phyloP scores from a whole-genome alignment of 352 stramenopile genomes.

The Phytophthora sp. region DNA sequence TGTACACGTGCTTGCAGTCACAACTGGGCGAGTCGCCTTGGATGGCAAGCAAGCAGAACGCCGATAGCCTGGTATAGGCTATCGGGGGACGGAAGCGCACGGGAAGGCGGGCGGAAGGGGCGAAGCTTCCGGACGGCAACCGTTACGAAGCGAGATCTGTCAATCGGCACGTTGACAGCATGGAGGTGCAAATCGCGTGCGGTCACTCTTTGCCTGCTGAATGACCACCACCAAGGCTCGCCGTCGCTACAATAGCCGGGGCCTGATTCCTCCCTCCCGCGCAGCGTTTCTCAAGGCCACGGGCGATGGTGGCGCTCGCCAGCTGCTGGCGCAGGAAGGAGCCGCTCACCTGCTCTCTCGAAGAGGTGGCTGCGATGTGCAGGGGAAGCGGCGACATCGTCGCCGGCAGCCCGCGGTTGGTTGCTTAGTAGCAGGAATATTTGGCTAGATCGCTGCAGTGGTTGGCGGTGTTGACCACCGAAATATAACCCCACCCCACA shows the following conservation, averaged over 20 bases:
- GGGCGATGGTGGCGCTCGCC: no score
- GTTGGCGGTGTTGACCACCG: no score
- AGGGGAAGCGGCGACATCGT: no score
- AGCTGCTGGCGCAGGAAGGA: conserved; percentile 17
- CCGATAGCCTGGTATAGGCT: conserved; percentile 1
- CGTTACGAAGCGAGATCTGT: conserved; percentile 9
- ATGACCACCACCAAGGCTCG: no score
- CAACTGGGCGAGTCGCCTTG: no score
- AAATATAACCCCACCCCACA: no score
- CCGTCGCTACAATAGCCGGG: conserved; percentile 1
- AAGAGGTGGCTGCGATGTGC: no score
- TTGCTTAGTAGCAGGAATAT: no score
- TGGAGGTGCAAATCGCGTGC: no score
- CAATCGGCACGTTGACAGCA: conserved; percentile 7
- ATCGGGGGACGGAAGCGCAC: neutral
- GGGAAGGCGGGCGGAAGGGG: conserved; percentile 21
- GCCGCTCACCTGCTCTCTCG: conserved; percentile 15
- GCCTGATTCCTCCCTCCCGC: neutral
- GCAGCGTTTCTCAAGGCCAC: conserved; percentile 24
- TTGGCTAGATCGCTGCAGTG: no score
- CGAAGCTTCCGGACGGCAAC: conserved; percentile 11
- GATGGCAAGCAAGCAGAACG: neutral
- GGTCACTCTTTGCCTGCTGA: no score
- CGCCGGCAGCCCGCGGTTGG: no score
- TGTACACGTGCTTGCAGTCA: neutral